Percentiles rank a stretch among this genome's conserved stretches.
phyloP scores from a whole-genome alignment of 805 yeast species.

The Cyberlindnera japonica region DNA sequence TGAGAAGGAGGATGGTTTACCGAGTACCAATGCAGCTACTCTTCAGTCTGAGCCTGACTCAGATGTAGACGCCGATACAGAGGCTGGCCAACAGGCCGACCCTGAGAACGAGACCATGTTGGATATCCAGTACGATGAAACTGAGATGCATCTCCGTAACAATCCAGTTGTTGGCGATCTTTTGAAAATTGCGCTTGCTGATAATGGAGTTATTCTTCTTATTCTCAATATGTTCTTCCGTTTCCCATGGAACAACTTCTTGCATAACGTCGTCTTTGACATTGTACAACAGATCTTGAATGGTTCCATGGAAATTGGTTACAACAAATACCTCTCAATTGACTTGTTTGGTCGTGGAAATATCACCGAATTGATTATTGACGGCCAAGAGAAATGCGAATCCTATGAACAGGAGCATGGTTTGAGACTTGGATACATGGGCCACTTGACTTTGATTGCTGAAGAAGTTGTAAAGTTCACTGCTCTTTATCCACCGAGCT shows the following conservation, averaged over 20 bases:
- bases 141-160: conserved; percentile 41
- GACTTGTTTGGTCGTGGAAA: conserved; percentile 66
- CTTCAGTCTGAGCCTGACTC: conserved; percentile 26
- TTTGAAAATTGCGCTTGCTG: conserved; percentile 77
- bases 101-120: conserved; percentile 24
- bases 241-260: conserved; percentile 95
- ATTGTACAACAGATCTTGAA: conserved; percentile 91
- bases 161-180: conserved; percentile 82
- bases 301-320: conserved; percentile 82
- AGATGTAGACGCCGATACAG: not conserved
- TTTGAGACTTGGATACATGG: conserved; percentile 89
- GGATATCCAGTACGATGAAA: conserved; percentile 34
- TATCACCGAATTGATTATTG: conserved; percentile 54
- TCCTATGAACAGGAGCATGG: conserved; percentile 55
- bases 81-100: not conserved
- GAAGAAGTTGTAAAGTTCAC: conserved; percentile 93
- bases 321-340: conserved; percentile 70
- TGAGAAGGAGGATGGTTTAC: not conserved
- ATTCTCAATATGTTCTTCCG: conserved; percentile 73
- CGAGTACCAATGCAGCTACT: conserved; percentile 5
- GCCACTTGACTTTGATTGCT: conserved; percentile 90
- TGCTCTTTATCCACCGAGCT: conserved; percentile 26
- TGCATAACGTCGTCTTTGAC: conserved; percentile 97
- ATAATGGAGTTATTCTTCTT: conserved; percentile 61
- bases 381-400: conserved; percentile 58